phyloP scores from a whole-genome alignment of 2,329 filamentous ascomycete genomes.

The Xylariaceae sp. region DNA sequence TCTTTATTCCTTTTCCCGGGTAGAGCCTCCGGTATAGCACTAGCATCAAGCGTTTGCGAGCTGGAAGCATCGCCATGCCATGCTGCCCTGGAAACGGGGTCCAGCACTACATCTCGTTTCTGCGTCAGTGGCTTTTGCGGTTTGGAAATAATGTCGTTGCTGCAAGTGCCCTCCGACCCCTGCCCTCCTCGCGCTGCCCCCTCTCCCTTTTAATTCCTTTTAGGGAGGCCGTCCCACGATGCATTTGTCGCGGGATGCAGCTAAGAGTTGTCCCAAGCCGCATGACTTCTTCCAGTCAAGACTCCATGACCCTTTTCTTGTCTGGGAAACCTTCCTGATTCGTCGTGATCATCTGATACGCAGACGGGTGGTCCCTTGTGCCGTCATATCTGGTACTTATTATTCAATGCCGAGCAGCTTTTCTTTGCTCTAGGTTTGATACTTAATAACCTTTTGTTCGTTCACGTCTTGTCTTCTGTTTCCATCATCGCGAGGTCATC shows the following conservation, averaged over 20 bases:
- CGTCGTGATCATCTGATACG: conserved; percentile 28
- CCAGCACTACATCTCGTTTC: conserved; percentile 14
- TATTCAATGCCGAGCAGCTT: conserved; percentile 1
- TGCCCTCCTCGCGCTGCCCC: background rate
- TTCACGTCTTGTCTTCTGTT: conserved; percentile 6
- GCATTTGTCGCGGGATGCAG: conserved; percentile 13
- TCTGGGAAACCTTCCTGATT: conserved; percentile 31
- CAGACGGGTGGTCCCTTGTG: conserved; percentile 7
- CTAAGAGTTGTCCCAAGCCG: conserved; percentile 17
- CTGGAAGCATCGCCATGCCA: conserved; percentile 2
- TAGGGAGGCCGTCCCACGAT: conserved; percentile 13
- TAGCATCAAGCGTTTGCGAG: conserved; percentile 4
- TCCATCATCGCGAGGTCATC: conserved; percentile 18
- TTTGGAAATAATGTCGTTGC: conserved; percentile 10
- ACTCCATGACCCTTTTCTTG: conserved; percentile 22
- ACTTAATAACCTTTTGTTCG: conserved; percentile 19
- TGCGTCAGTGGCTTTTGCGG: conserved; percentile 7
- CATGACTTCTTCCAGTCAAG: conserved; percentile 26
- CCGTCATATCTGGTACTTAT: conserved; percentile 10
- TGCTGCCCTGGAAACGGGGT: conserved; percentile 2
- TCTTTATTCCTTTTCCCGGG: too few species aligned
- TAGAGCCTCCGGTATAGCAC: too few species aligned
- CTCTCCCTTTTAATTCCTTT: background rate
- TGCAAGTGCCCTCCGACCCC: background rate
- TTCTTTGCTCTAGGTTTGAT: conserved; percentile 18